Percentiles rank a stretch among this genome's conserved stretches.
phyloP scores from a whole-genome alignment of 345 rosid species.

The Linum lewisii region DNA sequence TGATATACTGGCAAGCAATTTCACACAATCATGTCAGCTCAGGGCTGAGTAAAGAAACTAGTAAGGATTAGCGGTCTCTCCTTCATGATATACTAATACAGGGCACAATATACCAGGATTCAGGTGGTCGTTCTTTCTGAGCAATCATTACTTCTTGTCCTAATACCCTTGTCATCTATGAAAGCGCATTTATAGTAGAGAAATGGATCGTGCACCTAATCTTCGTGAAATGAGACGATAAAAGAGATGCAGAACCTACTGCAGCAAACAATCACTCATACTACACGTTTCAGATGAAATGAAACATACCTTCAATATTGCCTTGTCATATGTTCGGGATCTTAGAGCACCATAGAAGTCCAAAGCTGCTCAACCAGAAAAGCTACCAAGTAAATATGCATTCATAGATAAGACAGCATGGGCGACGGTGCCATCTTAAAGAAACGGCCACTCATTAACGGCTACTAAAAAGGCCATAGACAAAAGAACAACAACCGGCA shows the following conservation, averaged over 20 bases:
- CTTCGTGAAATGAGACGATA: no score
- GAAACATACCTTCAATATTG: conserved; percentile 60
- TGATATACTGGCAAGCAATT: no score
- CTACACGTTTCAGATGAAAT: background rate
- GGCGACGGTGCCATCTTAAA: background rate
- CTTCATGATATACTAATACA: no score
- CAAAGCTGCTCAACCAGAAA: conserved; percentile 46
- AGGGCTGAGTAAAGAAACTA: no score
- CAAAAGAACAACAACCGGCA: background rate
- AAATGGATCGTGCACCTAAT: no score
- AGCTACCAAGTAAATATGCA: conserved; percentile 2
- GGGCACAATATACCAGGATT: no score
- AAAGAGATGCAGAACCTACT: background rate
- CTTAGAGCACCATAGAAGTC: conserved; percentile 94
- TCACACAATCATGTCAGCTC: no score
- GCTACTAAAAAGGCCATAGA: background rate
- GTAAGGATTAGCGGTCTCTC: no score
- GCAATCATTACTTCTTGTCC: no score
- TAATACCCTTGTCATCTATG: no score
- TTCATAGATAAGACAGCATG: background rate
- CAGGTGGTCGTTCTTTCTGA: background rate
- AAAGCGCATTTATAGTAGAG: no score
- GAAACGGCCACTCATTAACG: background rate
- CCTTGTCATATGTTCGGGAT: conserved; percentile 80
- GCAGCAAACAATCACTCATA: background rate